phyloP scores from a whole-genome alignment of 2,329 filamentous ascomycete species.

The Sclerotinia spermophila region DNA sequence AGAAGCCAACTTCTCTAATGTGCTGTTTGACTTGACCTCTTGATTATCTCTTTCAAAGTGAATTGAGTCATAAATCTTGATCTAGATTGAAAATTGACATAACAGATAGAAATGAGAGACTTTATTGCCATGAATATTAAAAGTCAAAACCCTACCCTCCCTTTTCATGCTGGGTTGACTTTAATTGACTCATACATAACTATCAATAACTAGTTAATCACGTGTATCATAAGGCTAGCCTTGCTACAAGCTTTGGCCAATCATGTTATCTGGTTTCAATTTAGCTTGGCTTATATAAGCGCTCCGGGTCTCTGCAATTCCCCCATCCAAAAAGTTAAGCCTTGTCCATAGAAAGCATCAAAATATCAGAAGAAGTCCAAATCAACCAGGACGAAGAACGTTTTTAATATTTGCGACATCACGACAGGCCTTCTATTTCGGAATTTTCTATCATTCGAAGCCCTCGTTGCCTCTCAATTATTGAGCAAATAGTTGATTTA shows the following conservation, averaged over 20 bases:
- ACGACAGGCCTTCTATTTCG: neutral
- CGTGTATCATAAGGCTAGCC: neutral
- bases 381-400: conserved; percentile 9
- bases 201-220: neutral
- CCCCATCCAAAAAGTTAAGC: conserved; percentile 10
- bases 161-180: neutral
- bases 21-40: neutral
- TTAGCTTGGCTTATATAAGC: conserved; percentile 5
- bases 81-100: neutral
- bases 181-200: neutral
- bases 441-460: neutral
- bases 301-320: neutral
- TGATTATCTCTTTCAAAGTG: neutral
- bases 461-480: neutral
- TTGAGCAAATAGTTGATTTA: neutral
- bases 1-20: neutral
- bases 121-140: neutral
- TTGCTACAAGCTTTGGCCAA: neutral
- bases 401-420: conserved; percentile 10
- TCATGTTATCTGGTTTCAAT: neutral
- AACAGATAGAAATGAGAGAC: neutral
- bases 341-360: conserved; percentile 10
- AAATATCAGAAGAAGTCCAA: neutral
- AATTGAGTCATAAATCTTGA: neutral
- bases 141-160: neutral